Evolutionary conservation across 345 rosid genomes (phyloP), one percentile per base, ranked within the genome.

Genomic region (Excoecaria agallocha): DNA sequence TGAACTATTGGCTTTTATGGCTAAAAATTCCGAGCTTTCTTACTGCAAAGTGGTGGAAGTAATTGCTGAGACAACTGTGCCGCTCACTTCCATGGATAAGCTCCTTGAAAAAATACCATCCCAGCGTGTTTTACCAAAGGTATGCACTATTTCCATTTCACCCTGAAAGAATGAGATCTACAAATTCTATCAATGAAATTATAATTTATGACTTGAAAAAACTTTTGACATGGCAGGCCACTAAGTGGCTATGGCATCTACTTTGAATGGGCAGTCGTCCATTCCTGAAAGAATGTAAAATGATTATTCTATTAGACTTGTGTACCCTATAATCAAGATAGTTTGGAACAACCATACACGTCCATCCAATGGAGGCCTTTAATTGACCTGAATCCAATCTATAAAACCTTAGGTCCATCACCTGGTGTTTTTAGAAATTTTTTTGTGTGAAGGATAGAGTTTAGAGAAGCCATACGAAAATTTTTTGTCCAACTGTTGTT

Each of bases 1-100:
- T 9, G 98, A 95, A 87, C 89, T 95, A 74, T 80, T 93, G 12
- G 94, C 99, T 20, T 88, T 89, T 68, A 93, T 95, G 94, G 98
- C 96, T 37, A 89, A 85, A 83, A 92, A 91, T 72, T 88, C 78
- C 48, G 79, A 80, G 76, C 89, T 90, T 77, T 90, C 98, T 30
- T 89, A 78, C 84, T 95, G 93, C 63, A 93, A 93, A 83, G 94
- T 95, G 83, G 97, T 93, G 84, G 99, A 95, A 87, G 98, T 87
- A 45, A 85, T 95, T 82, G 97, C 98, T 20, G 97, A 95, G 88
- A 95, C 96, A 79, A 91, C 91, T 54, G 93, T 90, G 67, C 97
- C 93, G 49, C 74, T 89, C 79, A 87, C 84, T 73, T 91, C 96
- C 54, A 80, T 82, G 85, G 98, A 91, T 77, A 79, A 88, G 75